Conservation (phyloP, 768 basidiomycete species). For the Chiua virens region DNA sequence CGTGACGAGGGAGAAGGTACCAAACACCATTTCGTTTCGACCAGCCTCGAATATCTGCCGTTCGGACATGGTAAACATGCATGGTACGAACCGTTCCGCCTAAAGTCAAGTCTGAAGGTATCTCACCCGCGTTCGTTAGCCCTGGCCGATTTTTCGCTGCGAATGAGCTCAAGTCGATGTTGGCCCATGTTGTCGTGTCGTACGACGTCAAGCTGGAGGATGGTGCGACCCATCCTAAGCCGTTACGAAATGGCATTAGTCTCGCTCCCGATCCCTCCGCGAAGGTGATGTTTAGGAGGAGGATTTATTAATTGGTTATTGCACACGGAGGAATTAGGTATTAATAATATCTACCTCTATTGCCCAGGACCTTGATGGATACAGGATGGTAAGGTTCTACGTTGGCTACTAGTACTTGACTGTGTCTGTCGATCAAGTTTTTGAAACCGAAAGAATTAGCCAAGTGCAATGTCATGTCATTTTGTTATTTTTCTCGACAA, state of each 20-base stretch:
- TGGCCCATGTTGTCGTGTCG: slow-evolving; percentile 7
- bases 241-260: slow-evolving; percentile 1
- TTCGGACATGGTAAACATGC: slow-evolving; percentile 37
- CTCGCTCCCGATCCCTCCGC: neutral
- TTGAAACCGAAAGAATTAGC: too few relatives aligned
- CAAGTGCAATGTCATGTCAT: too few relatives aligned
- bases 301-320: neutral
- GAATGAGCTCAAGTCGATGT: slow-evolving; percentile 8
- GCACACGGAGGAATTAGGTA: too few relatives aligned
- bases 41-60: slow-evolving; percentile 33
- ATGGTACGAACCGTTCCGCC: slow-evolving; percentile 1
- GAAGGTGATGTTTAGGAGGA: slow-evolving; percentile 5
- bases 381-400: too few relatives aligned
- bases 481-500: too few relatives aligned
- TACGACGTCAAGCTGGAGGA: slow-evolving; percentile 13
- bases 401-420: too few relatives aligned
- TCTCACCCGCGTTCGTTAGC: neutral
- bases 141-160: slow-evolving; percentile 13
- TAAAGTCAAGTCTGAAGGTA: neutral
- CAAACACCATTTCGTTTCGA: slow-evolving; percentile 38
- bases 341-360: too few relatives aligned
- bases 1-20: slow-evolving; percentile 34
- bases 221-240: neutral
- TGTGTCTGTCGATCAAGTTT: too few relatives aligned
- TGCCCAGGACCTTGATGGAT: too few relatives aligned